Conservation (phyloP, 75 land plant species). For the Adiantum capillusveneris region DNA sequence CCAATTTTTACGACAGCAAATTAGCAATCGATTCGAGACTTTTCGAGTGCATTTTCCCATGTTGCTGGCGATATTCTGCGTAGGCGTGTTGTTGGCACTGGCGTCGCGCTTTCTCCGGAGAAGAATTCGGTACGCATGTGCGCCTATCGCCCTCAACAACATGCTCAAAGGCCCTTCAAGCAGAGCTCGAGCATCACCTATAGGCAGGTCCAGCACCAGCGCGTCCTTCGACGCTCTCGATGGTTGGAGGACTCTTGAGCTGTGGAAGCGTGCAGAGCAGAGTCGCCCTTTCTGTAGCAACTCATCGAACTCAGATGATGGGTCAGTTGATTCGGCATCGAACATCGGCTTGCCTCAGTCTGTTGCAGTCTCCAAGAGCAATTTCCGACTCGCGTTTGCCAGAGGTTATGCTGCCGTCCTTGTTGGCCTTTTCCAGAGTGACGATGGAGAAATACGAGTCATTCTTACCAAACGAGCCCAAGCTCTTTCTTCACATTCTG, state of each 20-base stretch:
- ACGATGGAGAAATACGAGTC: slow-evolving; percentile 60
- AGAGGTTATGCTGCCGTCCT: slow-evolving; percentile 57
- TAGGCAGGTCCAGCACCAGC: too few species aligned
- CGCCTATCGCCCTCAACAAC: too few species aligned
- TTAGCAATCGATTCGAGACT: too few species aligned
- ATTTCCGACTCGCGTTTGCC: neutral
- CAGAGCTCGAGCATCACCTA: too few species aligned
- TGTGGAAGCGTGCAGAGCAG: neutral
- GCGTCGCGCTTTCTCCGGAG: too few species aligned
- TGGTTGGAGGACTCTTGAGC: slow-evolving; percentile 1
- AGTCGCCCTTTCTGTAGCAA: neutral
- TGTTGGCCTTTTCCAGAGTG: slow-evolving; percentile 56
- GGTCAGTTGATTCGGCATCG: neutral
- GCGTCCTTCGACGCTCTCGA: neutral
- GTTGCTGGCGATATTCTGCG: too few species aligned
- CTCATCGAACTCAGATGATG: neutral
- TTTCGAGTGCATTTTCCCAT: too few species aligned
- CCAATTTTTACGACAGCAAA: too few species aligned
- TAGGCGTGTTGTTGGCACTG: too few species aligned
- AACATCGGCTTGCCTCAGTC: neutral
- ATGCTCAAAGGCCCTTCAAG: too few species aligned
- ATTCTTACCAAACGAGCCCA: slow-evolving; percentile 77
- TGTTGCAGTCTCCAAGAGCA: neutral
- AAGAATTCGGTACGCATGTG: too few species aligned
- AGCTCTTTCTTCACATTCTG: slow-evolving; percentile 47